Evolutionary conservation across 2,329 filamentous ascomycete species (phyloP), one percentile per base, ranked within the genome.

Genomic region (Thelonectria olida): DNA sequence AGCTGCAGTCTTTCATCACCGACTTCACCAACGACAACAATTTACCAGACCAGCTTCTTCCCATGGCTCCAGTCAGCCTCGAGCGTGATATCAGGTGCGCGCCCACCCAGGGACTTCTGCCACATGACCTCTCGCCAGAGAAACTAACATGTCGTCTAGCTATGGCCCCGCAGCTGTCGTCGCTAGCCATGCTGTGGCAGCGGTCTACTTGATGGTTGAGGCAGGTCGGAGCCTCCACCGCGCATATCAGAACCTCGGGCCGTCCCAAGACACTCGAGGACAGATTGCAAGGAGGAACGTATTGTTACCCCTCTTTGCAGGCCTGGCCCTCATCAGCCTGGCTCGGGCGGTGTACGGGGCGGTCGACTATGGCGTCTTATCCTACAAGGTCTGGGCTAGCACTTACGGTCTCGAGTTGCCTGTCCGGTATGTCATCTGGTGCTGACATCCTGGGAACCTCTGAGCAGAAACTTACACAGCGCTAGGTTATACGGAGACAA

Each of bases 311-410:
- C 52, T 79, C 20, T 84, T 86, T 72, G 73, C 77, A 1, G 51
- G 73, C 22, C 74, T 86, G n/a, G 79, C 82, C 6, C 50, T 79
- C 22, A 57, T 80, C n/a, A 84, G 83, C 55, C 70, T 86, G 23
- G 72, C 72, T 1, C 71, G 77, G 2, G 79, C 82, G 5, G 75
- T 75, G 3, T 82, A 81, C 63, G 80, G 82, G 64, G 77, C 78
- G 45, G 72, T 80, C 34, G 67, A 72, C 27, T 82, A 82, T 68
- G 80, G 80, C 51, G 73, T 75, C 5, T 70, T 82, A 17, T 85
- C 82, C 3, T 86, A 86, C 72, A 73, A 77, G 39, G 73, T 79
- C 28, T 86, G 84, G 84, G 82, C 80, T n/a, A 70, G 76, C 48
- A 67, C 77, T 44, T 75, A 75, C 52, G 76, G 74, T 15, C 71